phyloP scores from a whole-genome alignment of 2,329 filamentous ascomycete genomes.

The Phaeosphaeriaceae sp. region DNA sequence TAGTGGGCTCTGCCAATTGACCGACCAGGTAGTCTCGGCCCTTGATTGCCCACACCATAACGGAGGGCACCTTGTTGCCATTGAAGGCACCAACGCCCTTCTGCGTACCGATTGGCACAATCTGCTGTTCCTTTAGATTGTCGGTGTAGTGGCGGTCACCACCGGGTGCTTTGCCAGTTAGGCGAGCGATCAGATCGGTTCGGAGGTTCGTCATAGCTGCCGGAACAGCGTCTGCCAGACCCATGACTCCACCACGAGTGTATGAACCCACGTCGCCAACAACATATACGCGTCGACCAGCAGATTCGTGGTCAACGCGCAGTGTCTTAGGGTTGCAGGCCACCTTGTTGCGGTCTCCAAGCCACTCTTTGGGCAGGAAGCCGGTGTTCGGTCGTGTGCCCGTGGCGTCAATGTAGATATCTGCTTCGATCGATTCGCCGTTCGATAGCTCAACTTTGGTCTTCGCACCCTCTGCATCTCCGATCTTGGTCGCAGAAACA shows the following conservation, averaged over 20 bases:
- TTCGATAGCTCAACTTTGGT: constrained; percentile 51
- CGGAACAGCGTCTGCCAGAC: constrained; percentile 51
- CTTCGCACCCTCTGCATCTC: constrained; percentile 49
- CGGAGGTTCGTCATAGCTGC: constrained; percentile 56
- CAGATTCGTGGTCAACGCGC: constrained; percentile 53
- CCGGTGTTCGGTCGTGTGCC: constrained; percentile 61
- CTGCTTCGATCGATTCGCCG: constrained; percentile 57
- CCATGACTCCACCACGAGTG: constrained; percentile 54
- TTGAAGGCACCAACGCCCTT: constrained; percentile 49
- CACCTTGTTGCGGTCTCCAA: constrained; percentile 59
- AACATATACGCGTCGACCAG: constrained; percentile 55
- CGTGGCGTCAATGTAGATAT: constrained; percentile 63
- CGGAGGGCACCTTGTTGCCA: constrained; percentile 48
- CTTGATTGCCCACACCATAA: constrained; percentile 54
- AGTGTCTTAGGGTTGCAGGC: constrained; percentile 56
- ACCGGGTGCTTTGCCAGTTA: constrained; percentile 30
- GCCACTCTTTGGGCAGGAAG: constrained; percentile 59
- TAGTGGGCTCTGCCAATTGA: constrained; percentile 30
- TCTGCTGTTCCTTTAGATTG: constrained; percentile 43
- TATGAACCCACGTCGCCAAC: constrained; percentile 58
- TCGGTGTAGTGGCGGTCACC: constrained; percentile 42
- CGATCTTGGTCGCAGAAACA: constrained; percentile 29
- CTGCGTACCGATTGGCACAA: constrained; percentile 44
- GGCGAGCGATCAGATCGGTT: constrained; percentile 52
- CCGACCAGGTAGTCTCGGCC: constrained; percentile 51